Base-by-base conservation (phyloP, 768 basidiomycete genomes). In the Boletus eberwhitei region DNA sequence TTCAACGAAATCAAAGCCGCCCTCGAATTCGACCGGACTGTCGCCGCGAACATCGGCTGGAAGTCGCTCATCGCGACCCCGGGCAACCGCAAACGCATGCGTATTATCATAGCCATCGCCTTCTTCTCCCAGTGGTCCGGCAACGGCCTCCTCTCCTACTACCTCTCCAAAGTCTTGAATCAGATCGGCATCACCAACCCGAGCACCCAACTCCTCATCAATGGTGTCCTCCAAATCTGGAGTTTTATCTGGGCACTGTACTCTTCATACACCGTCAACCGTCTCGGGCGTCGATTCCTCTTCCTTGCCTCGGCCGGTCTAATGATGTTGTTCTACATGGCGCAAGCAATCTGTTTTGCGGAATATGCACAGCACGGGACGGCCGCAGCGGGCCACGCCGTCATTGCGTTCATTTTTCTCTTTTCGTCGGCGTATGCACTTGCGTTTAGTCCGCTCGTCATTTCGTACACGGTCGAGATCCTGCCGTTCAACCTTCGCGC, bases 1-100 rank as follows among this genome's bases (percentile, higher is more conserved):
- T 89, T 79, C 63, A 77, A 87, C 52, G 90, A 91, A 71, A 93
- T 93, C 75, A 89, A 83, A 74, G 79, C 85, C n/a, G 84, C 87
- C 26, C 80, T 92, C 49, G 80, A 85, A 3, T 78, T 87, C 40
- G 91, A 93, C 58, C 77, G 78, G 38, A 75, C 65, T 9, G 83
- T 83, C 45, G 77, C 78, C 17, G 68, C 78, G 41, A 83, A 82
- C 60, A 71, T 87, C 43, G 84, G 84, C 55, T 92, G 85, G 84
- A 83, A 79, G 57, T 76, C 86, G 4, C 79, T 93, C 56, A 73
- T 89, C 65, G 63, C 74, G 11, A 89, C 84, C 0, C 77, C 78
- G 5, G 88, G 87, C 3, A 91, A 90, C 66, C 73, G 82, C 32
- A 82, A 79, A 60, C 78, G 89, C 5, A 82, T 90, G 82, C 71